Percentiles rank a stretch among this genome's conserved stretches.
Evolutionary conservation across 2,329 filamentous ascomycete genomes (phyloP).

Genomic region (Botryotinia narcissicola): DNA sequence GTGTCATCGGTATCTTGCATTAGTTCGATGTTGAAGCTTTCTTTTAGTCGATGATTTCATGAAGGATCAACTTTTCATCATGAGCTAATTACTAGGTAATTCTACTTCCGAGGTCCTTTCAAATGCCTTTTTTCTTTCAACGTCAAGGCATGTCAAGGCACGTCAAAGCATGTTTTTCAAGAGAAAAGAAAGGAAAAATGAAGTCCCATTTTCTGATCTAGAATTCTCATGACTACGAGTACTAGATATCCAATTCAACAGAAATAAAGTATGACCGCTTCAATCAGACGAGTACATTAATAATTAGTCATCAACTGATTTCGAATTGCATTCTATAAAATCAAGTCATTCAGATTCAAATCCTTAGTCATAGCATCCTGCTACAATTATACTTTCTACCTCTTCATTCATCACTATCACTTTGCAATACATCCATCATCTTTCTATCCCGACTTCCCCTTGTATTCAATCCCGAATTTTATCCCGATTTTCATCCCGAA

Average conservation of each 20-base stretch:
- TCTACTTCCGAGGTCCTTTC: background rate
- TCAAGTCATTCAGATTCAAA: too few species aligned
- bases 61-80: background rate
- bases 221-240: background rate
- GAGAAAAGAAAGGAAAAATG: background rate
- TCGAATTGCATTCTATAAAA: background rate
- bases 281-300: background rate
- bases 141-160: background rate
- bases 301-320: background rate
- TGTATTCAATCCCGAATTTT: background rate
- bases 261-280: background rate
- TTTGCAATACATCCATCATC: background rate
- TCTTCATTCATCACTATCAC: background rate
- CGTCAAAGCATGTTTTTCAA: background rate
- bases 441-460: background rate
- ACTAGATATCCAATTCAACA: background rate
- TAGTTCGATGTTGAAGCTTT: constrained; percentile 13
- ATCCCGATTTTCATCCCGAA: background rate
- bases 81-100: background rate
- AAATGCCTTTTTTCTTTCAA: background rate
- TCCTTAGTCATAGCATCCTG: background rate
- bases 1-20: constrained; percentile 18
- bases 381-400: background rate
- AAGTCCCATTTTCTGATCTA: background rate
- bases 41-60: background rate